Percentiles rank a stretch among this genome's conserved stretches.
These are phyloP conservation scores for Boletus mariae DNA, from an alignment of 1,284 basidiomycete genomes.

Conservation along the genomic window DNA sequence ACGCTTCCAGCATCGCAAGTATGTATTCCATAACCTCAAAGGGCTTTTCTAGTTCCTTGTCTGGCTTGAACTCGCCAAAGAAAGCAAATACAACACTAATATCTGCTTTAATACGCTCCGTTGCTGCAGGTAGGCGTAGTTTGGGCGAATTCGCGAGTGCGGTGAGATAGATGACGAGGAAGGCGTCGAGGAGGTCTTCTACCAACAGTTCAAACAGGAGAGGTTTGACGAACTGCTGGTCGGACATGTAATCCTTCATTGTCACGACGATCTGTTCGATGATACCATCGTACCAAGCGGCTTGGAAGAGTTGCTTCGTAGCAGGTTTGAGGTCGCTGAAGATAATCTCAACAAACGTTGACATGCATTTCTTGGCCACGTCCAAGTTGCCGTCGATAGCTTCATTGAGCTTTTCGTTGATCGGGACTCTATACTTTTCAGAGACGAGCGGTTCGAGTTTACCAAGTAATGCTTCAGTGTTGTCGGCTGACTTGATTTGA, in stretches of 20 bases:
- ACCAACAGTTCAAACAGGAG: conserved; percentile 89
- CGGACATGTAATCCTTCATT: conserved; percentile 91
- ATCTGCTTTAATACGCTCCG: conserved; percentile 81
- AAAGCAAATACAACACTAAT: conserved; percentile 76
- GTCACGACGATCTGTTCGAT: conserved; percentile 89
- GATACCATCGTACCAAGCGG: conserved; percentile 85
- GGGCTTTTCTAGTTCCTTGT: conserved; percentile 76
- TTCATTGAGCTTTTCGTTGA: conserved; percentile 87
- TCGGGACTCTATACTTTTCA: conserved; percentile 84
- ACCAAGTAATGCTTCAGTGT: conserved; percentile 80
- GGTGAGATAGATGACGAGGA: conserved; percentile 89
- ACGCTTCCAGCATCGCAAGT: conserved; percentile 82
- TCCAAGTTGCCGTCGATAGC: conserved; percentile 98
- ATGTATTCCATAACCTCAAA: conserved; percentile 90
- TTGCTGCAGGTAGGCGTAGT: conserved; percentile 82
- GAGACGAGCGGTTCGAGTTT: conserved; percentile 91
- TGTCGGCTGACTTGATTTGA: conserved; percentile 95
- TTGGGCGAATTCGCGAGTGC: conserved; percentile 84
- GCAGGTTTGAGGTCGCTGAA: conserved; percentile 94
- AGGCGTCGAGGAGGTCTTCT: conserved; percentile 90
- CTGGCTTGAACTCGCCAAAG: conserved; percentile 77
- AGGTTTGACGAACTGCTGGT: conserved; percentile 87
- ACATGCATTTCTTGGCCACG: conserved; percentile 95
- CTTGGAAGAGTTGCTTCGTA: conserved; percentile 82
- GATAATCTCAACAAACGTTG: conserved; percentile 90